Evolutionary conservation across 139 green algal genomes (phyloP).

Genomic region (Desmodesmus armatus): DNA sequence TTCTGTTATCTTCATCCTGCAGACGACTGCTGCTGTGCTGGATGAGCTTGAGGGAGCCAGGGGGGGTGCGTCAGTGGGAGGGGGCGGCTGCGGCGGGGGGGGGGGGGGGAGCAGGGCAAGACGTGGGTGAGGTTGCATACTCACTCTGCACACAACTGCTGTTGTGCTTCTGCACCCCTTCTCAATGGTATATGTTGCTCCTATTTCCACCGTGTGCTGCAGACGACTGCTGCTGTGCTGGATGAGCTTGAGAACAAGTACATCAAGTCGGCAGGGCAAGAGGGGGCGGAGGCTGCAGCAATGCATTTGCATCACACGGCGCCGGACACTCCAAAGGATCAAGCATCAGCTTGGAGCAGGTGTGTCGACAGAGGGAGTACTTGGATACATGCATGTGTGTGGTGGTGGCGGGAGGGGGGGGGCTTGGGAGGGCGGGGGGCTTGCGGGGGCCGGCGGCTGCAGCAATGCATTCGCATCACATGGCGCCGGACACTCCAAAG

Average conservation of each 20-base stretch:
- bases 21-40: neutral
- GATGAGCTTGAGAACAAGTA: conserved; percentile 34
- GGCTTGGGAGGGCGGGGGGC: no score
- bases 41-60: neutral
- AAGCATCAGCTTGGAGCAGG: neutral
- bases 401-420: no score
- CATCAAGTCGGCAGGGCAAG: neutral
- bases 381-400: no score
- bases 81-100: no score
- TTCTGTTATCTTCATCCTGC: no score
- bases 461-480: neutral
- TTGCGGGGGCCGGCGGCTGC: neutral
- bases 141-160: no score
- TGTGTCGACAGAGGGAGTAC: neutral
- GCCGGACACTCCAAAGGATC: neutral
- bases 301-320: neutral
- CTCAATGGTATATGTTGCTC: neutral
- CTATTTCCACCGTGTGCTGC: neutral
- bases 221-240: conserved; percentile 7
- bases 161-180: neutral
- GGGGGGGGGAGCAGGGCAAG: no score
- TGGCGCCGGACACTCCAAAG: neutral
- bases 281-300: no score
- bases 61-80: no score
- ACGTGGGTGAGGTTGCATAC: no score